A percentile compares a stretch with the other conserved stretches of the same genome.
These are phyloP conservation scores for Dicorynia guianensis DNA, from an alignment of 306 rosid genomes.

Conservation along the genomic window DNA sequence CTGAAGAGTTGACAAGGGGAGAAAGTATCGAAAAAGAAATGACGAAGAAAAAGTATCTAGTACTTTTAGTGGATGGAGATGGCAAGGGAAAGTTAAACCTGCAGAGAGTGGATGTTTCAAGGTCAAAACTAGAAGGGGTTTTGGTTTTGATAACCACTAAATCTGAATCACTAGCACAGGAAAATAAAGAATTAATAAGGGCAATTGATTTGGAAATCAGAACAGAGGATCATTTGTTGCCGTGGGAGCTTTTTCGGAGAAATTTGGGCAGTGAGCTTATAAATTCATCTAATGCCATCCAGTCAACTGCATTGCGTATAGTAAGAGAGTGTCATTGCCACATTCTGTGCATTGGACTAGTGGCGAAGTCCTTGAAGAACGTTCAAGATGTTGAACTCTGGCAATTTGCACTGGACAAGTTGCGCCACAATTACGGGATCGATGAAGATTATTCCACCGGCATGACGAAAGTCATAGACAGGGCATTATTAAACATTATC, in stretches of 20 bases:
- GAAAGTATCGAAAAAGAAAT: not conserved
- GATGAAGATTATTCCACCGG: too few species aligned
- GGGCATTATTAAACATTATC: too few species aligned
- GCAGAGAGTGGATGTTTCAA: not conserved
- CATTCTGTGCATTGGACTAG: not conserved
- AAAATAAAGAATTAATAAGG: not conserved
- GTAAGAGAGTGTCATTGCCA: constrained; percentile 7
- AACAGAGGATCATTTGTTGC: constrained; percentile 15
- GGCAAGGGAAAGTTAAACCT: not conserved
- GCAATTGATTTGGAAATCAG: not conserved
- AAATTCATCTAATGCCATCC: not conserved
- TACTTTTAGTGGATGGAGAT: constrained; percentile 4
- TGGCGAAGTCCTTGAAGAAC: not conserved
- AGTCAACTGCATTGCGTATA: not conserved
- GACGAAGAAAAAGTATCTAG: not conserved
- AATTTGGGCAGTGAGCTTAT: not conserved
- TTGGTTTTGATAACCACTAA: not conserved
- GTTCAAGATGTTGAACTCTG: not conserved
- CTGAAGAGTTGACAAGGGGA: not conserved
- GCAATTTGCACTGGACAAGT: not conserved
- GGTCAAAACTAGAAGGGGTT: not conserved
- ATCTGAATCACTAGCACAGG: not conserved
- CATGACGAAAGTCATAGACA: not conserved
- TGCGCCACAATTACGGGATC: too few species aligned
- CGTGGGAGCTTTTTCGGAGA: constrained; percentile 18